phyloP scores from a whole-genome alignment of 1,284 basidiomycete genomes.

The Sutorius eximius region DNA sequence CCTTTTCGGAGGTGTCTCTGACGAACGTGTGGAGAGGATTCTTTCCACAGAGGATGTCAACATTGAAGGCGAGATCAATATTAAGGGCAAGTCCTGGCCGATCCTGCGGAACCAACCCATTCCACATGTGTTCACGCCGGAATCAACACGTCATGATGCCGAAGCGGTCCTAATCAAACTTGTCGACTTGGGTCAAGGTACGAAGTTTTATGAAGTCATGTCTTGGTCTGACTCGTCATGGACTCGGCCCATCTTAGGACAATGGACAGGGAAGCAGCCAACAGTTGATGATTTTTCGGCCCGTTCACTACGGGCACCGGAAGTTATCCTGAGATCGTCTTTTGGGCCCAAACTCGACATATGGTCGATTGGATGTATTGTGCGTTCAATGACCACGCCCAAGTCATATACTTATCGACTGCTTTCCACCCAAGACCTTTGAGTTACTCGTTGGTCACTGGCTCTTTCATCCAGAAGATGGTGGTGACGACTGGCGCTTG shows the following conservation, averaged over 20 bases:
- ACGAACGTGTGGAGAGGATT: not conserved
- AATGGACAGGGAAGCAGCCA: not conserved
- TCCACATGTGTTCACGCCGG: not conserved
- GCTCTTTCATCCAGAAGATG: slow-evolving; percentile 1
- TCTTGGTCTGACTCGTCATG: not conserved
- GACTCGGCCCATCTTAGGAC: not conserved
- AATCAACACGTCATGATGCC: not conserved
- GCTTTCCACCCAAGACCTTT: not conserved
- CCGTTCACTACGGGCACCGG: not conserved
- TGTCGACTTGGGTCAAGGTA: slow-evolving; percentile 3
- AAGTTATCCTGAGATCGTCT: not conserved
- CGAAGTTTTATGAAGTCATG: not conserved
- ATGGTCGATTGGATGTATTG: slow-evolving; percentile 1
- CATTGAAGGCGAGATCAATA: not conserved
- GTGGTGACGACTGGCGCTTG: not conserved
- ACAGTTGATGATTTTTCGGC: not conserved
- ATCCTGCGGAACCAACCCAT: not conserved
- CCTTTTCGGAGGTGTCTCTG: not conserved
- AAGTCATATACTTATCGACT: not conserved
- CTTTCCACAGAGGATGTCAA: not conserved
- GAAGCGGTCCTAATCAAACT: not conserved
- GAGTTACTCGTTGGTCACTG: not conserved
- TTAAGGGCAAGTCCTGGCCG: not conserved
- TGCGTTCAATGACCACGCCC: not conserved
- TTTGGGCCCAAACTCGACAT: not conserved